These are phyloP conservation scores for Ophiostoma himal-ulmi DNA, from an alignment of 2,329 filamentous ascomycete species.

Conservation along the genomic window DNA sequence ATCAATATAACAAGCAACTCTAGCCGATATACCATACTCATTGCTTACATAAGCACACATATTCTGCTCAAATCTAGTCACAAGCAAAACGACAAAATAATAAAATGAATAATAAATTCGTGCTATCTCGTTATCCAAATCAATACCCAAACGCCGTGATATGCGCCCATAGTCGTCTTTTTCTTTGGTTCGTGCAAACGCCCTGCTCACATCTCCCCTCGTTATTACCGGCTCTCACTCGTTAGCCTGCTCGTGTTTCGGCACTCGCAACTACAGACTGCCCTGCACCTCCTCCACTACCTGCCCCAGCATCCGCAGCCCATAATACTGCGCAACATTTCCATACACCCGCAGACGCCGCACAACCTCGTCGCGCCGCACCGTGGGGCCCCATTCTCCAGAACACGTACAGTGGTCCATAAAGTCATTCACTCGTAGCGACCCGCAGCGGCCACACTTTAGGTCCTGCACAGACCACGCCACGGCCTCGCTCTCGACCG, in stretches of 20 bases:
- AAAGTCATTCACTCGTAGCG: constrained; percentile 81
- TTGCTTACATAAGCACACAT: background rate
- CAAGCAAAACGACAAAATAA: background rate
- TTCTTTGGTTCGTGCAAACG: too few species aligned
- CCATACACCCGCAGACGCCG: constrained; percentile 63
- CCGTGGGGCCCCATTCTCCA: constrained; percentile 71
- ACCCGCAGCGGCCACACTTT: constrained; percentile 66
- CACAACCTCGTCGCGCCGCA: constrained; percentile 60
- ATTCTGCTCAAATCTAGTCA: background rate
- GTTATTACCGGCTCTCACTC: too few species aligned
- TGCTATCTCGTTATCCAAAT: constrained; percentile 5
- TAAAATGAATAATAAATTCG: background rate
- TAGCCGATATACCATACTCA: background rate
- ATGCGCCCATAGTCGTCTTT: background rate
- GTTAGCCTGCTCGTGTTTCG: background rate
- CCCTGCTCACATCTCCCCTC: background rate
- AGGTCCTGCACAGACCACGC: constrained; percentile 88
- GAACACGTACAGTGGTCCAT: constrained; percentile 95
- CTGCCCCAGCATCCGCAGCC: constrained; percentile 70
- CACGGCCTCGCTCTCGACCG: constrained; percentile 67
- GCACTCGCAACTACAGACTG: background rate
- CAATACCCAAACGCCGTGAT: background rate
- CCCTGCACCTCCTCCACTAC: constrained; percentile 59
- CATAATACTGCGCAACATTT: constrained; percentile 72
- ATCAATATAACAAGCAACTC: background rate